Base-by-base conservation (phyloP, 495 filamentous ascomycete species). In the Annulohypoxylon stygium region DNA sequence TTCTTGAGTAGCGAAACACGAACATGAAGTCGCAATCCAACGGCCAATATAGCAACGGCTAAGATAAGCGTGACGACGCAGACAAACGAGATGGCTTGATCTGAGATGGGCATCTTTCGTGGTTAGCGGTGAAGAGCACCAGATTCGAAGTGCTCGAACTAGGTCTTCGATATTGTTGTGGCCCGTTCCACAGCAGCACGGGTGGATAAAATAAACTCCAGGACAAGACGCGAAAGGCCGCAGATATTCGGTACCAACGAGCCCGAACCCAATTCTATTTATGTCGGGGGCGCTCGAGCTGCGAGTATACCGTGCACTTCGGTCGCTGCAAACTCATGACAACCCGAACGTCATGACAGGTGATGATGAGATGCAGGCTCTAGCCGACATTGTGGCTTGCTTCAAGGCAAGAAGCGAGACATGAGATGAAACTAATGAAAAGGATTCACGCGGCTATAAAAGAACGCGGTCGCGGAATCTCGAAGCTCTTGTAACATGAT, bases 11-110 rank as follows among this genome's bases (percentile, higher is more conserved):
- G 20, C 1, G 45, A 39, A 18, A 73, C 60, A 5, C 70, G 70
- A 36, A 65, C 65, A 30, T 65, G 53, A 37, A 73, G 60, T 14
- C 70, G 70, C 37, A 73, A 20, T 2, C 50, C 65, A 18, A 73
- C 65, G 20, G 70, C 65, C 3, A 73, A 0, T 25, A 73, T 12
- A 34, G 70, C 60, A 26, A 64, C 1, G 2, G 37, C 54, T 0
- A 73, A 20, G 34, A 73, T 45, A 10, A 55, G 59, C 51, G 70
- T 73, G 25, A 69, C 65, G 43, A 50, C 51, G 34, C 25, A 54
- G 53, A 69, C n/a, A n/a, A 73, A 26, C 7, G 60, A 43, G 11
- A 61, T 6, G 5, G 54, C 43, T 0, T 61, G 36, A 34, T 62
- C 25, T 18, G 70, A 61, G 26, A 65, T 1, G 23, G 65, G 59